Evolutionary conservation across 176 grass and related monocot genomes (phyloP).

Genomic region (Puya raimondii): DNA sequence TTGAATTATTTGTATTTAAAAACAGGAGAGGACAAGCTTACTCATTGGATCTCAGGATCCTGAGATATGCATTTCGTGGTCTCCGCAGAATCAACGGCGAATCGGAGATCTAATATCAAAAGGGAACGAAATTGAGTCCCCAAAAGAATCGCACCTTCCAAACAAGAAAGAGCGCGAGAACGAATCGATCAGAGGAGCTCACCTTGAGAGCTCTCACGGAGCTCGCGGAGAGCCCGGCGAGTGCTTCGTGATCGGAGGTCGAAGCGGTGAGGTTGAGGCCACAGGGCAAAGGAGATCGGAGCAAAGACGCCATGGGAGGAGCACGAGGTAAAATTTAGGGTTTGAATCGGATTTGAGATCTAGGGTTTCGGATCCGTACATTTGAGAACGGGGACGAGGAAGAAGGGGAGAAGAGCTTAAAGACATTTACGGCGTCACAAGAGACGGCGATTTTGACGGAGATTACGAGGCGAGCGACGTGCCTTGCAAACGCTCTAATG

Average conservation of each 20-base stretch:
- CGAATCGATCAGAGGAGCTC: conserved; percentile 1
- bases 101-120: conserved; percentile 3
- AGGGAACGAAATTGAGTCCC: not conserved
- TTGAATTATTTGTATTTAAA: too few relatives aligned
- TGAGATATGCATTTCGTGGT: not conserved
- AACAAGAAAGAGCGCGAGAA: not conserved
- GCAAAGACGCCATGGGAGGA: conserved; percentile 36
- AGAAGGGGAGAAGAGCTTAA: not conserved
- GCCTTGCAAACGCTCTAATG: not conserved
- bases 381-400: conserved; percentile 20
- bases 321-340: not conserved
- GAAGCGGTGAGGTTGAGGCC: conserved; percentile 13
- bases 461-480: too few relatives aligned
- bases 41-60: conserved; percentile 9
- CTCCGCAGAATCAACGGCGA: not conserved
- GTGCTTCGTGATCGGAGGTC: not conserved
- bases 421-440: not conserved
- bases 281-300: conserved; percentile 30
- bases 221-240: conserved; percentile 8
- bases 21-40: conserved; percentile 3
- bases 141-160: not conserved
- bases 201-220: conserved; percentile 11
- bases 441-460: too few relatives aligned
- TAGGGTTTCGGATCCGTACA: conserved; percentile 27
- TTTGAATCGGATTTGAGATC: conserved; percentile 8